Evolutionary conservation across 768 basidiomycete genomes (phyloP).

Genomic region (Lentinula edodes): DNA sequence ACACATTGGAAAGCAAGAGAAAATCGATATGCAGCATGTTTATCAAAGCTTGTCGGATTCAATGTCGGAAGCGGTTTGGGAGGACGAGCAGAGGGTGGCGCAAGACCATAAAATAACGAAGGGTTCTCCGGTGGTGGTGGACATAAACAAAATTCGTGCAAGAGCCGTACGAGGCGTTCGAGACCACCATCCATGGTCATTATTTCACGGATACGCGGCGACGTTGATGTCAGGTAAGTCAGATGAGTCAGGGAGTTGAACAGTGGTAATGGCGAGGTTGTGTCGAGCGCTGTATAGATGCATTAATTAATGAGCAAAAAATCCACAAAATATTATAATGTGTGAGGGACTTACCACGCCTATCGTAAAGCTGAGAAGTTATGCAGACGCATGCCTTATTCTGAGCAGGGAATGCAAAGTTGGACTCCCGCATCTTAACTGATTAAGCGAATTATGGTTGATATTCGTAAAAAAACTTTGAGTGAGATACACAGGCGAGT

Average conservation of each 20-base stretch:
- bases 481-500: background rate
- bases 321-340: slow-evolving; percentile 5
- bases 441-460: background rate
- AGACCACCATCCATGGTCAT: slow-evolving; percentile 98
- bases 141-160: slow-evolving; percentile 81
- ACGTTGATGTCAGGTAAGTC: slow-evolving; percentile 94
- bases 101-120: slow-evolving; percentile 70
- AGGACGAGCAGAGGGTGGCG: slow-evolving; percentile 55
- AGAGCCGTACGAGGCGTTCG: slow-evolving; percentile 88
- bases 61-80: slow-evolving; percentile 54
- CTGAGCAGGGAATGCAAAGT: slow-evolving; percentile 91
- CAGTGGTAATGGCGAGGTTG: slow-evolving; percentile 55
- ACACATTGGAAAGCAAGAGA: slow-evolving; percentile 94
- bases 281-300: slow-evolving; percentile 39
- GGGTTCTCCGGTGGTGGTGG: slow-evolving; percentile 82
- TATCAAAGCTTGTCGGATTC: slow-evolving; percentile 68
- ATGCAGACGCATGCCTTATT: slow-evolving; percentile 95
- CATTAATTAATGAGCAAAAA: slow-evolving; percentile 11
- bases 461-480: background rate
- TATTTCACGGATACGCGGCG: slow-evolving; percentile 95
- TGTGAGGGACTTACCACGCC: slow-evolving; percentile 66
- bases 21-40: slow-evolving; percentile 83
- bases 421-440: slow-evolving; percentile 80
- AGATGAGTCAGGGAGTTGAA: slow-evolving; percentile 96
- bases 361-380: slow-evolving; percentile 89